Evolutionary conservation across 768 basidiomycete genomes (phyloP), one percentile per base, ranked within the genome.

Genomic region (Auriscalpium vulgare): DNA sequence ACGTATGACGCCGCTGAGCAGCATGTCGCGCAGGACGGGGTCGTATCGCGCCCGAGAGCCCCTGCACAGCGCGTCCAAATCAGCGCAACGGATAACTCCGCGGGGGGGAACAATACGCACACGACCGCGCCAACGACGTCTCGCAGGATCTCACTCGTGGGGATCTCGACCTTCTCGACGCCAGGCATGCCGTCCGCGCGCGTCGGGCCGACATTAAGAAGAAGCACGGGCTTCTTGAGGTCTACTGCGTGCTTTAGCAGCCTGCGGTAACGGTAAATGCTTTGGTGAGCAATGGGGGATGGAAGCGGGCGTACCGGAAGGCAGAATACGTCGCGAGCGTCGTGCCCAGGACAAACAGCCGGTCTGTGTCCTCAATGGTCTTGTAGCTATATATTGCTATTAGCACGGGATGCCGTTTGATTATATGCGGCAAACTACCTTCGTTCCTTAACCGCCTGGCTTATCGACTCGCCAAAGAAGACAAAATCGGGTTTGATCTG

Each of bases 251-350:
- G 85, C 67, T 87, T 91, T 48, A 95, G 75, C 35, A 97, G 71
- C 62, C 94, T 90, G 58, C 21, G n/a, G 45, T 17, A 6, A 3
- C 23, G 45, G 29, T 23, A 50, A n/a, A 53, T 11, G 29, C 17
- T 34, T 19, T 21, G 34, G 23, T 17, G 36, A 21, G 21, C 21
- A 21, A 21, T 21, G n/a, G 16, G 13, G 35, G n/a, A 52, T 19
- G 23, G 50, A 34, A 3, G 37, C 13, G 21, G 35, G 43, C 72
- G 23, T 61, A 89, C 90, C 90, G 78, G 70, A 87, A 97, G 2
- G 93, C 92, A 7, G 91, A 94, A 70, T 88, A 97, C 0, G 95
- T 97, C 0, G 95, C 93, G 29, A 97, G 80, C 1, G 91, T 93
- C 0, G 93, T 95, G 37, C 95, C 95, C 38, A 95, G 72, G 43